Percentiles rank a stretch among this genome's conserved stretches.
phyloP scores from a whole-genome alignment of 2,329 filamentous ascomycete genomes.

The Colletotrichum musae region DNA sequence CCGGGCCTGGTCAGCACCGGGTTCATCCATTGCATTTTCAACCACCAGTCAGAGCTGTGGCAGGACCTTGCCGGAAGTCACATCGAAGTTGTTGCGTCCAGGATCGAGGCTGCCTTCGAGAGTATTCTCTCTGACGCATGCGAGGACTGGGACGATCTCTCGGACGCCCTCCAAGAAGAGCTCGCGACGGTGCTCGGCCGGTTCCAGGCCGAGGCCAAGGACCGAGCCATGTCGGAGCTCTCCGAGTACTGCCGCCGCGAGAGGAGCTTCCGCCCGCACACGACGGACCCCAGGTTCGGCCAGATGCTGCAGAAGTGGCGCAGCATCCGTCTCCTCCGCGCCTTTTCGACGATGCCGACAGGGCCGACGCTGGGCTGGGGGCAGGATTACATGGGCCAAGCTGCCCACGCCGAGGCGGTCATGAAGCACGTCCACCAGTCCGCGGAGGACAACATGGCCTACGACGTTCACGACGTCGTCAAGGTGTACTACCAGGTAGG shows the following conservation, averaged over 20 bases:
- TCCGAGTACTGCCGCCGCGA: slow-evolving; percentile 34
- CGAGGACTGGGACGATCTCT: slow-evolving; percentile 3
- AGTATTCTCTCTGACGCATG: slow-evolving; percentile 42
- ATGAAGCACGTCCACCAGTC: slow-evolving; percentile 43
- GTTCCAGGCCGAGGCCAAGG: slow-evolving; percentile 19
- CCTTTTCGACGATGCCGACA: background rate
- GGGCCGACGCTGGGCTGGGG: too few species aligned
- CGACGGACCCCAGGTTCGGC: slow-evolving; percentile 45
- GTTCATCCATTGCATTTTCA: slow-evolving; percentile 49
- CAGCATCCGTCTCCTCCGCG: slow-evolving; percentile 40
- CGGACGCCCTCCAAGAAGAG: slow-evolving; percentile 37
- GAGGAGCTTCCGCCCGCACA: slow-evolving; percentile 42
- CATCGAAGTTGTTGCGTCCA: slow-evolving; percentile 42
- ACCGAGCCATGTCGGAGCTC: slow-evolving; percentile 19
- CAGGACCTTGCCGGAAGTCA: slow-evolving; percentile 45
- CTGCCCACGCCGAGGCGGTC: background rate
- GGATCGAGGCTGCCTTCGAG: slow-evolving; percentile 40
- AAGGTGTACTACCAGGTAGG: slow-evolving; percentile 47
- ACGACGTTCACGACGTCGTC: slow-evolving; percentile 54
- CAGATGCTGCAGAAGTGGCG: slow-evolving; percentile 44
- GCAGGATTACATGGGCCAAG: background rate
- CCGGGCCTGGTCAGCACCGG: slow-evolving; percentile 51
- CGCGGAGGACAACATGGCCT: slow-evolving; percentile 46
- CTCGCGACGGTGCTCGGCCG: slow-evolving; percentile 19
- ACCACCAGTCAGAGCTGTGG: slow-evolving; percentile 52